Evolutionary conservation across 345 rosid species (phyloP).

Genomic region (Rhizophora mangle): DNA sequence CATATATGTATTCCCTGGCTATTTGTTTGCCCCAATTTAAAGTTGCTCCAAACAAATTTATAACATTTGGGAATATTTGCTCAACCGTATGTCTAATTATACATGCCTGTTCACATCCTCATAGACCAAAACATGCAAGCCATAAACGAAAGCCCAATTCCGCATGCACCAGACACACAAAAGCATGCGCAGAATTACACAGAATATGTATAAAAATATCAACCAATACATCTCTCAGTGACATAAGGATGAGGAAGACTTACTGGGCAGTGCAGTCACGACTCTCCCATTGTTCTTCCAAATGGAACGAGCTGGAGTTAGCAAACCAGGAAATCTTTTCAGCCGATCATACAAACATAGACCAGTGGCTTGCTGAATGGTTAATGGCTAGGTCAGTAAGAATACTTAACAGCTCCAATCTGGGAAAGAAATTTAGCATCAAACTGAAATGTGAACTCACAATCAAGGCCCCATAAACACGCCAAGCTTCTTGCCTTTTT

Average conservation of each 20-base stretch:
- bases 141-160: too few relatives aligned
- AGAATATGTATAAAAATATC: not conserved
- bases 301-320: conserved; percentile 42
- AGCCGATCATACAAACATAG: conserved; percentile 61
- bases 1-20: not conserved
- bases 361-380: conserved; percentile 72
- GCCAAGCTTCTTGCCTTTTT: conserved; percentile 73
- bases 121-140: too few relatives aligned
- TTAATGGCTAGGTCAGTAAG: conserved; percentile 17
- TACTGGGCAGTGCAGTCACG: conserved; percentile 40
- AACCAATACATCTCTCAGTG: not conserved
- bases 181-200: not conserved
- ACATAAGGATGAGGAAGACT: conserved; percentile 16
- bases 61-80: not conserved
- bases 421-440: not conserved
- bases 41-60: not conserved
- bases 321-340: conserved; percentile 48
- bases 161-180: not conserved
- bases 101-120: not conserved
- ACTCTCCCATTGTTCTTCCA: conserved; percentile 51
- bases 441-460: conserved; percentile 35
- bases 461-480: conserved; percentile 75
- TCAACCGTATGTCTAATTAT: not conserved
- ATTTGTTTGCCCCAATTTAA: not conserved
- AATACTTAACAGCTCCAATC: conserved; percentile 8